Conservation (phyloP, 495 filamentous ascomycete genomes). For the Cenococcum geophilum region DNA sequence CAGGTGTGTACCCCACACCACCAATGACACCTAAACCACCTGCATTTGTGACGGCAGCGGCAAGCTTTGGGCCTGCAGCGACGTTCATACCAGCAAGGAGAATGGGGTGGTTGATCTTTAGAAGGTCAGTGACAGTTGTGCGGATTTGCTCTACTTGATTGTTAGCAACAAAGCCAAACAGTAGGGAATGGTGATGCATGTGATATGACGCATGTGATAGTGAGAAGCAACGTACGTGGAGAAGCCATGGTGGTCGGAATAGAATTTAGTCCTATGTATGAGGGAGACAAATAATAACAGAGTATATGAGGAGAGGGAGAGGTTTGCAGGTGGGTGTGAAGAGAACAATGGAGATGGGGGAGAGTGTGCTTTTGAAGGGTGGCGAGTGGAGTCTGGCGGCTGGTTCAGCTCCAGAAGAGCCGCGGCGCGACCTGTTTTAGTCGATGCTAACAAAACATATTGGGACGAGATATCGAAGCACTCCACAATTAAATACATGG, state of each 20-base stretch:
- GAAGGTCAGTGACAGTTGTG: conserved; percentile 85
- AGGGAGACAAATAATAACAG: not conserved
- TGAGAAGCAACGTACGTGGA: conserved; percentile 20
- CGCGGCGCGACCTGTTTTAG: no score
- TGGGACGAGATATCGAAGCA: no score
- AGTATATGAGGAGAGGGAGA: not conserved
- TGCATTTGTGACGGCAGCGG: conserved; percentile 94
- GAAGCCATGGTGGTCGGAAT: conserved; percentile 28
- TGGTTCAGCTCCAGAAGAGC: no score
- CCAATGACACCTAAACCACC: conserved; percentile 95
- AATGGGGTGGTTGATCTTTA: conserved; percentile 95
- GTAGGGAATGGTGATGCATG: no score
- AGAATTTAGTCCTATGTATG: not conserved
- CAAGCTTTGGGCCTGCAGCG: conserved; percentile 92
- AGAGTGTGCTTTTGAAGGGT: not conserved
- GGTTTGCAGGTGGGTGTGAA: not conserved
- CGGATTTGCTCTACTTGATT: conserved; percentile 64
- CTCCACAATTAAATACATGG: no score
- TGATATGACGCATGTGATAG: conserved; percentile 21
- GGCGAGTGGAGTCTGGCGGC: not conserved
- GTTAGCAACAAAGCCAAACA: conserved; percentile 7
- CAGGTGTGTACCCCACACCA: conserved; percentile 92
- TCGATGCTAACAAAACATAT: no score
- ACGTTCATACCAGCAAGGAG: conserved; percentile 99
- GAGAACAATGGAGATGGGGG: not conserved